Percentiles rank a stretch among this genome's conserved stretches.
These are phyloP conservation scores for Annulohypoxylon truncatum DNA, from an alignment of 2,329 filamentous ascomycete species.

Conservation along the genomic window DNA sequence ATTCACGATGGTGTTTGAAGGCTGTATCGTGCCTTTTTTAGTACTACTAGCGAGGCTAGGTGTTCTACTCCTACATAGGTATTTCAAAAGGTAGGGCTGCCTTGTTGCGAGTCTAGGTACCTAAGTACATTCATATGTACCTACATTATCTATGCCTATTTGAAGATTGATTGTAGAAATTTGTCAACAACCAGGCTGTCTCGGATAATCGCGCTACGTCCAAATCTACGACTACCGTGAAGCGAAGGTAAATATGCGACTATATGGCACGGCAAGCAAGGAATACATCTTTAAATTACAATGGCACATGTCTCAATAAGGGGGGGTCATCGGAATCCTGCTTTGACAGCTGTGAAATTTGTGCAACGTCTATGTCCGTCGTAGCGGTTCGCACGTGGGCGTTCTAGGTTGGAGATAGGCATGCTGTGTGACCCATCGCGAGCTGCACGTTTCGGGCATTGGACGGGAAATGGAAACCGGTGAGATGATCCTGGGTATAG, in stretches of 20 bases:
- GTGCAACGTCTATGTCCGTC: neutral
- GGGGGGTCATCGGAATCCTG: neutral
- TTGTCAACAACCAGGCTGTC: neutral
- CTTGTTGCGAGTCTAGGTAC: neutral
- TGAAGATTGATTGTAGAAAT: neutral
- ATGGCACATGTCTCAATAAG: neutral
- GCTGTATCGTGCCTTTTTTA: neutral
- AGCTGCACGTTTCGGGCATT: neutral
- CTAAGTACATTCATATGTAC: neutral
- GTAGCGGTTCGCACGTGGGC: neutral
- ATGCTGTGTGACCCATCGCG: constrained; percentile 7
- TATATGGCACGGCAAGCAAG: neutral
- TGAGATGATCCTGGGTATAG: neutral
- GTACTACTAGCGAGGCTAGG: neutral
- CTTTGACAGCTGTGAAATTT: neutral
- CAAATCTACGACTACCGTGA: neutral
- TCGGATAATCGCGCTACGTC: neutral
- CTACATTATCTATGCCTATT: neutral
- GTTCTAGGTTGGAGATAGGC: neutral
- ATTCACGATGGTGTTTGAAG: neutral
- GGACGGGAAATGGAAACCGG: neutral
- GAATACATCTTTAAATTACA: neutral
- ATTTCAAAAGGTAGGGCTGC: neutral
- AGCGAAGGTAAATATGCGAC: neutral
- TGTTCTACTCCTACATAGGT: neutral